Conservation (phyloP, 73 alveolate genomes). For the Symbiodinium pilosum region DNA sequence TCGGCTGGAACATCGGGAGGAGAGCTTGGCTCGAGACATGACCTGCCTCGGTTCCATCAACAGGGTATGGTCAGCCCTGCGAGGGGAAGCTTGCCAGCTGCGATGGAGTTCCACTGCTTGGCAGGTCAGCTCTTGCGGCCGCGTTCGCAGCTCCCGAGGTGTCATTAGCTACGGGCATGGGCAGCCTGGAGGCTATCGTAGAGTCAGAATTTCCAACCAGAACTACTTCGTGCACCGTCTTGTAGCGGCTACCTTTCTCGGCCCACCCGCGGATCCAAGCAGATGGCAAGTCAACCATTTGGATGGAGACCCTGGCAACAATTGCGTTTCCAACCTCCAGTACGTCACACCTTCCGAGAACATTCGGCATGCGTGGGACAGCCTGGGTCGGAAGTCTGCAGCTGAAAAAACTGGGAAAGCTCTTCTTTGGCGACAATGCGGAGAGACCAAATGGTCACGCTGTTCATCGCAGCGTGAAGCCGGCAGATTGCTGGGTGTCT, state of each 20-base stretch:
- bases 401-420: not conserved
- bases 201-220: not conserved
- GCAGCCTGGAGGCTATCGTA: not conserved
- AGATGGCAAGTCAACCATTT: conserved; percentile 40
- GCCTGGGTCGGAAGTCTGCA: not conserved
- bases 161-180: not conserved
- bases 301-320: conserved; percentile 48
- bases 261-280: not conserved
- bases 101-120: not conserved
- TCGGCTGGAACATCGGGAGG: not conserved
- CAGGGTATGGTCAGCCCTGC: not conserved
- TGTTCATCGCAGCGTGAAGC: not conserved
- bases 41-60: not conserved
- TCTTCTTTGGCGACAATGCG: not conserved
- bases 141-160: not conserved
- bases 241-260: not conserved
- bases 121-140: conserved; percentile 36
- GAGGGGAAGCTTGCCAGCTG: too few species aligned
- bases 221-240: not conserved
- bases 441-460: not conserved
- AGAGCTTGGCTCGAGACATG: not conserved
- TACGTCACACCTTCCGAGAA: conserved; percentile 25
- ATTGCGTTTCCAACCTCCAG: not conserved
- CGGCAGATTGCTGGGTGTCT: not conserved
- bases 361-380: not conserved